Base-by-base conservation (phyloP, 2,329 filamentous ascomycete genomes). In the Didymellaceae sp. region DNA sequence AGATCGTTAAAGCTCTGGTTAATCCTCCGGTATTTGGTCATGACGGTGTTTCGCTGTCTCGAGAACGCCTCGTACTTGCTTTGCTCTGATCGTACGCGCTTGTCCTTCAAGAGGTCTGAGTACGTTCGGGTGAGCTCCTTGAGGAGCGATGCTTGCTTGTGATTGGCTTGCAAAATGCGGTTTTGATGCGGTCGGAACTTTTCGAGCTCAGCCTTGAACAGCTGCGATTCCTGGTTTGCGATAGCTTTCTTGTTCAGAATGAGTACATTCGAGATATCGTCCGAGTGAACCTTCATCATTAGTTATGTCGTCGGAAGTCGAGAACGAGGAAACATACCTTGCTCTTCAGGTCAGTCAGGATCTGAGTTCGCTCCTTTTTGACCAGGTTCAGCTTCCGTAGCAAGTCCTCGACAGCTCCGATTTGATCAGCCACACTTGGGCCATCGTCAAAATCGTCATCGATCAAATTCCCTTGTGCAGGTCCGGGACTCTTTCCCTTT, bases 181-280 rank as follows among this genome's bases (percentile, higher is more conserved):
- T 88, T 96, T 70, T 97, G 94, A 65, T 97, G 90, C 21, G 91
- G 89, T 32, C 91, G 82, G 75, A 97, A 99, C 73, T 99, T 99
- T 74, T 97, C 93, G n/a, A 99, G 81, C 73, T 99, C 94, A 13
- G 91, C 86, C 70, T 97, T 89, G 76, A 99, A 99, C 2, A 99
- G 82, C 66, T 96, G 91, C 10, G 82, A 87, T 72, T 99, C 94
- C 65, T 94, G 93, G 66, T 91, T 96, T 16, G 91, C 83, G 66
- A 97, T 93, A 1, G 91, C 88, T 75, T 97, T 99, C 72, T 97
- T 97, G 80, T 99, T 99, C 52, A 99, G 78, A 47, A 99, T 99
- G 53, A 99, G 80, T 10, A 97, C 92, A 67, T 96, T 94, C 5
- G 92, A 97, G 57, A 99, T 99, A 66, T 99, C 95, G 67, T 99